phyloP scores from a whole-genome alignment of 306 rosid species.

The Castanospermum australe region DNA sequence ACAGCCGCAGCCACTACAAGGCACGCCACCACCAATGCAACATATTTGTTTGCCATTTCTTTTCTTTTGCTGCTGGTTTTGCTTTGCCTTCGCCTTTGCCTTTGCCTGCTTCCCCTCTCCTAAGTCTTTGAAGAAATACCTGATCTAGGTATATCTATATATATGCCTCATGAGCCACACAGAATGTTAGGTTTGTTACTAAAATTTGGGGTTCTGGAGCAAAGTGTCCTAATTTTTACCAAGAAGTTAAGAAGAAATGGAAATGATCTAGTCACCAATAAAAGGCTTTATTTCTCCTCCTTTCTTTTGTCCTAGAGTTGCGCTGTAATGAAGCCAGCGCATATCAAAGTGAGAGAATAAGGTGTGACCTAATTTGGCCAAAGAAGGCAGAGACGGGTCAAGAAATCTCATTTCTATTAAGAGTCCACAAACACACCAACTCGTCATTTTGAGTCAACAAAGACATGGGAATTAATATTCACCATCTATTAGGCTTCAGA shows the following conservation, averaged over 20 bases:
- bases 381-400: neutral
- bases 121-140: neutral
- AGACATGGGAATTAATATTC: too few relatives aligned
- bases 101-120: neutral
- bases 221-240: neutral
- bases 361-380: neutral
- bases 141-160: neutral
- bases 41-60: slow-evolving; percentile 20
- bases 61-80: neutral
- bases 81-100: too few relatives aligned
- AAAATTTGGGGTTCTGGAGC: neutral
- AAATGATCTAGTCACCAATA: neutral
- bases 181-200: neutral
- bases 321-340: neutral
- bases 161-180: neutral
- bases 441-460: too few relatives aligned
- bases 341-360: neutral
- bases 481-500: too few relatives aligned
- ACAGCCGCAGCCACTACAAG: neutral
- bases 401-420: neutral
- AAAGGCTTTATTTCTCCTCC: neutral
- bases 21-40: slow-evolving; percentile 25
- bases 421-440: too few relatives aligned
- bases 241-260: neutral
- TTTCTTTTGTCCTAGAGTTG: neutral